Conservation (phyloP, 345 rosid genomes). For the Lumnitzera littorea region DNA sequence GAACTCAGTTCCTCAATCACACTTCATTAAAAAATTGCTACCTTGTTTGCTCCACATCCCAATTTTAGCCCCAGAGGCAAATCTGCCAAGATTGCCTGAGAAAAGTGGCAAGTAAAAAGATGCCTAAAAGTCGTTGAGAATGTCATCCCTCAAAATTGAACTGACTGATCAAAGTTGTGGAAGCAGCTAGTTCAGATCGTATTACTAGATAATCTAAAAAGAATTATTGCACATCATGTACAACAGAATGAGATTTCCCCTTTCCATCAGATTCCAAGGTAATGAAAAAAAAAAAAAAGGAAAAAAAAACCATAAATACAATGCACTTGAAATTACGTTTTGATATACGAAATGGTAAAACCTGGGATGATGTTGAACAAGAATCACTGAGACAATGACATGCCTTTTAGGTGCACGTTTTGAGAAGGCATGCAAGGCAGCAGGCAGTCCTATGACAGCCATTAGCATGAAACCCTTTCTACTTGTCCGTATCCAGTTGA, state of each 20-base stretch:
- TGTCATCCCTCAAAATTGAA: too few relatives aligned
- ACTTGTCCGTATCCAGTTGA: too few relatives aligned
- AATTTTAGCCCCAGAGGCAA: too few relatives aligned
- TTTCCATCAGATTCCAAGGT: slow-evolving; percentile 21
- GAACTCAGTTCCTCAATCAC: too few relatives aligned
- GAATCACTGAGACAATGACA: too few relatives aligned
- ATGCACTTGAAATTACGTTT: slow-evolving; percentile 27
- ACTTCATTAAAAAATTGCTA: too few relatives aligned
- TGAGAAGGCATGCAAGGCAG: background rate
- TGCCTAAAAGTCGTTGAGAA: too few relatives aligned
- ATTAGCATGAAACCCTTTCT: background rate
- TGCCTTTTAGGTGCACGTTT: background rate
- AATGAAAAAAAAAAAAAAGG: slow-evolving; percentile 1
- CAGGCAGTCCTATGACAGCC: slow-evolving; percentile 5
- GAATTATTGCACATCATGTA: slow-evolving; percentile 50
- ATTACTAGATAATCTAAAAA: slow-evolving; percentile 30
- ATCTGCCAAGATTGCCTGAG: too few relatives aligned
- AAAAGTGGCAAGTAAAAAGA: too few relatives aligned
- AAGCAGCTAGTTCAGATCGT: slow-evolving; percentile 26
- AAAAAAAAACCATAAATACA: slow-evolving; percentile 20
- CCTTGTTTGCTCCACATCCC: too few relatives aligned
- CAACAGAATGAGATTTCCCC: slow-evolving; percentile 39
- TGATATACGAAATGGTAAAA: background rate
- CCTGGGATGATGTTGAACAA: too few relatives aligned
- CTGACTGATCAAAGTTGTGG: too few relatives aligned